Conservation (phyloP, 805 yeast species). For the Candida pseudofarinosa region DNA sequence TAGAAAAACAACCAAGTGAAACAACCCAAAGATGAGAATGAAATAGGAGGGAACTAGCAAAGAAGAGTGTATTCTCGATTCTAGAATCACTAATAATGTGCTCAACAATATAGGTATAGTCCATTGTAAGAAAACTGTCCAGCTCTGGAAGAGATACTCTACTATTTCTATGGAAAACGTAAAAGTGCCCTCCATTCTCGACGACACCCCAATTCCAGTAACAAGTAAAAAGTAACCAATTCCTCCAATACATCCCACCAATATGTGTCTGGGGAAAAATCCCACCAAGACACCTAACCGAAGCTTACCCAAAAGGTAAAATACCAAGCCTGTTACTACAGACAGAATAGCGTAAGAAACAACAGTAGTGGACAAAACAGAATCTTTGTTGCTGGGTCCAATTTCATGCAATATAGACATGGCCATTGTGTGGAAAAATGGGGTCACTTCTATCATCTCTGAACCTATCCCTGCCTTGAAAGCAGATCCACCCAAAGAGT, state of each 20-base stretch:
- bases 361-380: slow-evolving; percentile 78
- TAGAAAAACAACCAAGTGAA: slow-evolving; percentile 63
- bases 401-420: slow-evolving; percentile 55
- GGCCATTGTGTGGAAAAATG: slow-evolving; percentile 96
- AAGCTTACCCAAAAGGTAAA: slow-evolving; percentile 71
- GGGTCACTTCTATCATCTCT: slow-evolving; percentile 99
- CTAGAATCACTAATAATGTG: slow-evolving; percentile 51
- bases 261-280: slow-evolving; percentile 91
- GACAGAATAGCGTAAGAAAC: slow-evolving; percentile 82
- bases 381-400: slow-evolving; percentile 46
- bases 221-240: slow-evolving; percentile 90
- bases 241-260: slow-evolving; percentile 97
- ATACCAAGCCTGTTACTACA: slow-evolving; percentile 80
- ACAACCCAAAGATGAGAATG: slow-evolving; percentile 61
- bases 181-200: slow-evolving; percentile 72
- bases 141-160: slow-evolving; percentile 41
- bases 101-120: slow-evolving; percentile 65
- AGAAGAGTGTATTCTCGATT: slow-evolving; percentile 55
- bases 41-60: slow-evolving; percentile 78
- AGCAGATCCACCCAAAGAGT: slow-evolving; percentile 85
- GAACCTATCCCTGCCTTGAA: slow-evolving; percentile 92
- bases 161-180: slow-evolving; percentile 60
- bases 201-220: slow-evolving; percentile 90
- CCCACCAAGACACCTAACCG: slow-evolving; percentile 84
- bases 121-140: slow-evolving; percentile 48